Percentiles rank a stretch among this genome's conserved stretches.
Evolutionary conservation across 495 filamentous ascomycete genomes (phyloP).

Genomic region (Penicillium roqueforti): DNA sequence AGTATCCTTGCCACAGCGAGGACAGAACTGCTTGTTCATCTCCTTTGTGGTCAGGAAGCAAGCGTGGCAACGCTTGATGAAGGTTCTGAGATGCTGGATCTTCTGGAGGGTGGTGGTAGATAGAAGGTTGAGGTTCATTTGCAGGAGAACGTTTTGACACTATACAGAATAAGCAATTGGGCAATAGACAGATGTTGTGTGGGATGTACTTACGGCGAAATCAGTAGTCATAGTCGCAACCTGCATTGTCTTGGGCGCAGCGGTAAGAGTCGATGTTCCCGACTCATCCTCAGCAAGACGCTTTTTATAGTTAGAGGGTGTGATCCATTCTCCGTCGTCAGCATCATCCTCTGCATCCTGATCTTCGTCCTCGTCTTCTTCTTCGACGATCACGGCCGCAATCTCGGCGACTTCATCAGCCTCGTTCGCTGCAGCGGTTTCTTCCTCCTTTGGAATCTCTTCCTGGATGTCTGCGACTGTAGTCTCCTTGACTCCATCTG

Average conservation of each 20-base stretch:
- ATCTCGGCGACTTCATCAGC: constrained; percentile 2
- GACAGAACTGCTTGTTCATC: constrained; percentile 89
- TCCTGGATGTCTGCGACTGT: constrained; percentile 19
- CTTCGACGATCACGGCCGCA: constrained; percentile 3
- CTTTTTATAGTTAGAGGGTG: constrained; percentile 84
- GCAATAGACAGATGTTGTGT: not conserved
- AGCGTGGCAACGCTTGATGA: constrained; percentile 87
- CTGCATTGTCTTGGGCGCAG: constrained; percentile 61
- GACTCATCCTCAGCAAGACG: constrained; percentile 66
- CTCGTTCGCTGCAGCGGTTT: constrained; percentile 12
- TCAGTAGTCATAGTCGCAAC: constrained; percentile 88
- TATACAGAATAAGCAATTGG: constrained; percentile 16
- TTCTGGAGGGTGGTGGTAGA: constrained; percentile 66
- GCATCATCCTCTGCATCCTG: constrained; percentile 42
- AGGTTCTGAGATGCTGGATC: constrained; percentile 75
- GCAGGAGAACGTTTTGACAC: constrained; percentile 85
- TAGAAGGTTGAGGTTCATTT: constrained; percentile 90
- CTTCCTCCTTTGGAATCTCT: constrained; percentile 13
- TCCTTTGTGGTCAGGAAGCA: constrained; percentile 86
- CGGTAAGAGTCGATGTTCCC: constrained; percentile 39
- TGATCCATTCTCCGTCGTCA: constrained; percentile 88
- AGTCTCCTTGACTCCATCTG: constrained; percentile 27
- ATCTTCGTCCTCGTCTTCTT: constrained; percentile 32
- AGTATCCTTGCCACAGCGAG: constrained; percentile 81
- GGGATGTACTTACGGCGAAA: constrained; percentile 64